Base-by-base conservation (phyloP, 2,329 filamentous ascomycete genomes). In the Trichothecium roseum region DNA sequence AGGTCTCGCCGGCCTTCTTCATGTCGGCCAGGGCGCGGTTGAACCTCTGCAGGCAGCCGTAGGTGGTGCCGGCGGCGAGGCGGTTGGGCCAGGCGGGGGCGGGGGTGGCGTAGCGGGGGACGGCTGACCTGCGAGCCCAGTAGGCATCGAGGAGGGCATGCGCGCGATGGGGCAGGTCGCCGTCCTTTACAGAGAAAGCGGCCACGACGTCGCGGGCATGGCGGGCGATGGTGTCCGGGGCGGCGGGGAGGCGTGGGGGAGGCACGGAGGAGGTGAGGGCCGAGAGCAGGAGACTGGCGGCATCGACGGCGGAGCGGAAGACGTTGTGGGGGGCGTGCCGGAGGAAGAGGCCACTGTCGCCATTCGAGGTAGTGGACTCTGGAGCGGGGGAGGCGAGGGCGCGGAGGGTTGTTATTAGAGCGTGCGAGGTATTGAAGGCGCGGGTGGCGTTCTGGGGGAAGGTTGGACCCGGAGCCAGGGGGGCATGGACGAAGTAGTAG, bases 21-120 rank as follows among this genome's bases (percentile, higher is more conserved):
- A 57, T 54, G 30, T 54, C 51, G 24, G 63, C 57, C 18, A 69
- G 50, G 28, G 55, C 56, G 34, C 46, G 50, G 45, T 54, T 69
- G 63, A 66, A 73, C 26, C 59, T 51, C 24, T 58, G 51, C 6
- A 74, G 52, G 40, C 68, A 73, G 44, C 66, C 68, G 40, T 67
- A 68, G 4, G 63, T 63, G 22, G 71, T 54, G 34, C 66, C 64
- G 3, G 66, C 67, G 13, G 63, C 60, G 4, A 72, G 57, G 1
- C 69, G 62, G 39, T 64, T 59, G 3, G 62, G 59, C 50, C 53
- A 57, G 26, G 64, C 62, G 10, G 54, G 51, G 2, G 60, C 60
- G 1, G 61, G 55, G 8, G 60, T 56, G 27, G 64, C 63, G 18
- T 57, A 51, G 17, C 51, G 50, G 18, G 60, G 55, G 37, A 66